These are phyloP conservation scores for Fusarium transvaalense DNA, from an alignment of 2,329 filamentous ascomycete genomes.

Conservation along the genomic window DNA sequence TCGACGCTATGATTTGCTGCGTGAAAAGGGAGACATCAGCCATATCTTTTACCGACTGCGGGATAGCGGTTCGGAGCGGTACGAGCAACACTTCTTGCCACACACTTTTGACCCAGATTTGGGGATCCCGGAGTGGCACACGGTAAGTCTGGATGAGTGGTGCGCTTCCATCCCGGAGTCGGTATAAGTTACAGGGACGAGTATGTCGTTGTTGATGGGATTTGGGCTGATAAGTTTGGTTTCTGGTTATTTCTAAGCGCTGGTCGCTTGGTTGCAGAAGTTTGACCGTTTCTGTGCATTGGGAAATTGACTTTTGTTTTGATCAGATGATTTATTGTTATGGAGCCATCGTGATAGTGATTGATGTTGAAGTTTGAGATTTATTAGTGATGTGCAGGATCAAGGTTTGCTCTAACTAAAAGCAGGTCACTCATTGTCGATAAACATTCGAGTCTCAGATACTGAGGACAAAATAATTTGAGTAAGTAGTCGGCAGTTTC, in stretches of 20 bases:
- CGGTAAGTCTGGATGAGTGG: conserved; percentile 8
- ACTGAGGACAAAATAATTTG: neutral
- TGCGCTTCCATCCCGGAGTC: neutral
- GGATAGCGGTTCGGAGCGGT: too few species aligned
- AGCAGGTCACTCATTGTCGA: neutral
- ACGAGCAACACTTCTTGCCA: too few species aligned
- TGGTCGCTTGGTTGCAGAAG: neutral
- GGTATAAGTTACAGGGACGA: neutral
- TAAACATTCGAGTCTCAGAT: neutral
- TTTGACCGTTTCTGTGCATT: neutral
- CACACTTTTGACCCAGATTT: neutral
- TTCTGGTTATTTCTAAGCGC: neutral
- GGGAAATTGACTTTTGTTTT: neutral
- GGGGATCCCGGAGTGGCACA: conserved; percentile 1
- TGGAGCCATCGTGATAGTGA: neutral
- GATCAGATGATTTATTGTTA: neutral
- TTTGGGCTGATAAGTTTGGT: neutral
- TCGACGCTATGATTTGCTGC: neutral
- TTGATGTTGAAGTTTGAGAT: neutral
- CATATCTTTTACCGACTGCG: too few species aligned
- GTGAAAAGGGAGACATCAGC: too few species aligned
- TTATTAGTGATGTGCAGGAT: neutral
- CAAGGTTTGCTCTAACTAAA: conserved; percentile 7
- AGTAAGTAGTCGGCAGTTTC: neutral
- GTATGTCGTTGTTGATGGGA: too few species aligned